Base-by-base conservation (phyloP, 2,329 filamentous ascomycete species). In the Xylaria sp. region DNA sequence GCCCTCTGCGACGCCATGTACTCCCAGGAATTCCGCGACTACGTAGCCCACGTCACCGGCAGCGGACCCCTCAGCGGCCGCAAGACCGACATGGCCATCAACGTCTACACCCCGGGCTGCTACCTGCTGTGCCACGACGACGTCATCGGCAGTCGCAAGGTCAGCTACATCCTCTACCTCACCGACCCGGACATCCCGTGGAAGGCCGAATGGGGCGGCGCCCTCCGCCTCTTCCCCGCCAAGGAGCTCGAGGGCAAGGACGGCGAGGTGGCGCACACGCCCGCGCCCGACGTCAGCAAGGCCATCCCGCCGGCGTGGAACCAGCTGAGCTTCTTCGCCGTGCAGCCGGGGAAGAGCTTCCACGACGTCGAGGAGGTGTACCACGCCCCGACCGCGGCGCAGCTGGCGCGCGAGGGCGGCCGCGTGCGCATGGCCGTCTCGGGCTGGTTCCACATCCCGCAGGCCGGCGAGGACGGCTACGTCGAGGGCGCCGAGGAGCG, bases 11-110 rank as follows among this genome's bases (percentile, higher is more conserved):
- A 99, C 82, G 93, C 94, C 54, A 85, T 99, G 74, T 99, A 99
- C 86, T 98, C 95, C 34, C 86, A 91, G 66, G 85, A 90, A 2
- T 99, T 99, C 82, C 91, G 96, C 77, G 86, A 92, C 82, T 98
- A 97, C 81, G 88, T 98, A 65, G 93, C 94, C 34, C 85, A 88
- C 63, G 92, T 99, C 76, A 97, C 95, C 14, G 90, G 90, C 68
- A 93, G 93, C 65, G 96, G 96, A 0, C 90, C 93, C 66, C 81
- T 99, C 77, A 97, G 93, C 76, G 96, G 94, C 1, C 89, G 88
- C 80, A 99, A 98, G 85, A 98, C 96, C 19, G 96, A 99, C 81
- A 97, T 99, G 94, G 96, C 96, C 67, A 97, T 99, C 85, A 99
- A 99, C 78, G 90, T 99, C 59, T 99, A 99, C 81, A 98, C 94